Evolutionary conservation across 805 yeast genomes (phyloP).

Genomic region (Candida argentea): DNA sequence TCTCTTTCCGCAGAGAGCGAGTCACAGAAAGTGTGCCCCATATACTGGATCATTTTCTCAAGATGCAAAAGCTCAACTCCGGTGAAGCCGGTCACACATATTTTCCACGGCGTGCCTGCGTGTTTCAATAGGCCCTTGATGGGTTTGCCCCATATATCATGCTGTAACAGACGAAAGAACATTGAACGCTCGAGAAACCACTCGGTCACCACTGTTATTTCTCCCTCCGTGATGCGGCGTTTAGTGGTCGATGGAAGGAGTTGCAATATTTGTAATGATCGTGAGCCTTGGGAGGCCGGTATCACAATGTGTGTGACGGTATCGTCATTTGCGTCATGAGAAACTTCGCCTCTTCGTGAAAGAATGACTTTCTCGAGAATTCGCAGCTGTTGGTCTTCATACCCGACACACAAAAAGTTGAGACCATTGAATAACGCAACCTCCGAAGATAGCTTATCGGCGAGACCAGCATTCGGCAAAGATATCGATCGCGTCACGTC

Average conservation of each 20-base stretch:
- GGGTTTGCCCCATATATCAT: constrained; percentile 60
- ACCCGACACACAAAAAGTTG: constrained; percentile 35
- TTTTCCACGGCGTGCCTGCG: constrained; percentile 10
- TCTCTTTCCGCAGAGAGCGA: constrained; percentile 43
- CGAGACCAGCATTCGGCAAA: neutral
- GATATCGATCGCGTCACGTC: no score
- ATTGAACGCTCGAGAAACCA: constrained; percentile 74
- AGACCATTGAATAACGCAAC: constrained; percentile 28
- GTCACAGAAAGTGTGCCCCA: constrained; percentile 43
- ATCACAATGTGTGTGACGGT: constrained; percentile 22
- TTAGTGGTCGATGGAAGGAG: constrained; percentile 16
- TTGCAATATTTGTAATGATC: constrained; percentile 16
- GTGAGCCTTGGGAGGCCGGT: constrained; percentile 21
- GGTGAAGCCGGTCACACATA: constrained; percentile 63
- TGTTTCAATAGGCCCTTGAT: constrained; percentile 19
- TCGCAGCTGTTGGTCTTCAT: constrained; percentile 22
- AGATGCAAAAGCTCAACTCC: constrained; percentile 70
- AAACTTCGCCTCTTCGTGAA: constrained; percentile 35
- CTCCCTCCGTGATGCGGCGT: constrained; percentile 11
- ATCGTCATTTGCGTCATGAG: constrained; percentile 10
- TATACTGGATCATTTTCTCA: constrained; percentile 45
- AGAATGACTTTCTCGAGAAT: constrained; percentile 32
- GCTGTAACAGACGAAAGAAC: constrained; percentile 36
- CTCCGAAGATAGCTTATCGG: neutral
- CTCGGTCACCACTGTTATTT: constrained; percentile 47